A percentile compares a stretch with the other conserved stretches of the same genome.
Evolutionary conservation across 352 stramenopile species (phyloP).

Genomic region (Phytophthora lateralis): DNA sequence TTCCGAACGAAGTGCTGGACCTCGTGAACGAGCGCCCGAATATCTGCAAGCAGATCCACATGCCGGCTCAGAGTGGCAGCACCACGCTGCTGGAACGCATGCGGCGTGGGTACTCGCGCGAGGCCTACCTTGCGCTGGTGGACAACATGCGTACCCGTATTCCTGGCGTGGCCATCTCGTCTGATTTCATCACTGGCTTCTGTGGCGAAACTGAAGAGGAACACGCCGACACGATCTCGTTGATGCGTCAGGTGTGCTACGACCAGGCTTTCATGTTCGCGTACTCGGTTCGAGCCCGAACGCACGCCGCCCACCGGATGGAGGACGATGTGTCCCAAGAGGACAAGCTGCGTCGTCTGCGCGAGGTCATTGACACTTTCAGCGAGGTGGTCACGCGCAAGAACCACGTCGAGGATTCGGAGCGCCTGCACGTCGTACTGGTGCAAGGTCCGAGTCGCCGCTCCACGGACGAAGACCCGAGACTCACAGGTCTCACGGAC

Average conservation of each 20-base stretch:
- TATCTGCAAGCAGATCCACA: slow-evolving; percentile 98
- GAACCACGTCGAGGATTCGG: slow-evolving; percentile 91
- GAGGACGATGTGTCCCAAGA: slow-evolving; percentile 95
- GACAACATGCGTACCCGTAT: slow-evolving; percentile 89
- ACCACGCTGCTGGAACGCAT: slow-evolving; percentile 90
- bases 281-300: slow-evolving; percentile 96
- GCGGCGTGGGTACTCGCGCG: slow-evolving; percentile 95
- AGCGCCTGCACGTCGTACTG: slow-evolving; percentile 94
- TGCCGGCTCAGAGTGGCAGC: slow-evolving; percentile 97
- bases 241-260: slow-evolving; percentile 89
- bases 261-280: slow-evolving; percentile 99
- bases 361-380: slow-evolving; percentile 97
- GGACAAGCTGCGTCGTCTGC: slow-evolving; percentile 95
- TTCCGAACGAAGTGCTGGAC: slow-evolving; percentile 93
- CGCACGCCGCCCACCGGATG: slow-evolving; percentile 95
- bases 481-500: slow-evolving; percentile 87
- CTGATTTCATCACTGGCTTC: slow-evolving; percentile 99
- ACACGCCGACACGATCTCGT: slow-evolving; percentile 93
- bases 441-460: slow-evolving; percentile 93
- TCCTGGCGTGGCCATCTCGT: slow-evolving; percentile 89
- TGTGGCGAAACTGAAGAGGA: slow-evolving; percentile 99
- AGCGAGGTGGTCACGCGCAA: slow-evolving; percentile 90
- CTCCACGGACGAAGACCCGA: slow-evolving; percentile 69
- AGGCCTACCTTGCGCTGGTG: slow-evolving; percentile 97
- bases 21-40: slow-evolving; percentile 92